These are phyloP conservation scores for Calonectria multiphialidica DNA, from an alignment of 2,329 filamentous ascomycete species.

Conservation along the genomic window DNA sequence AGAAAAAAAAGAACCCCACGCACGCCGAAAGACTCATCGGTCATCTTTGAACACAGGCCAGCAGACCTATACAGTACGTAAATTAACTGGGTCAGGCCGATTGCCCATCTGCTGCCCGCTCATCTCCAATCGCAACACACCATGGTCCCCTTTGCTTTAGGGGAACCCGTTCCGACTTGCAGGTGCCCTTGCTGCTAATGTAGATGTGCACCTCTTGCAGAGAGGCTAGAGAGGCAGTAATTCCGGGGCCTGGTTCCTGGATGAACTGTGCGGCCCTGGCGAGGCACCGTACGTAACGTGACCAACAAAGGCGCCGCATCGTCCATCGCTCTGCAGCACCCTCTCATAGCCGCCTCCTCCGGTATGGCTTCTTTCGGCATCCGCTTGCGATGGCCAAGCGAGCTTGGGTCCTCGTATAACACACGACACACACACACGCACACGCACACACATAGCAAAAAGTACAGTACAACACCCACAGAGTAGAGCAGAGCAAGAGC, in stretches of 20 bases:
- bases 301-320: background rate
- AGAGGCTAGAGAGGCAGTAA: slow-evolving; percentile 12
- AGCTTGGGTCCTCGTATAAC: background rate
- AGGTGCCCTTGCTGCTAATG: slow-evolving; percentile 9
- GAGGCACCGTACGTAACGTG: background rate
- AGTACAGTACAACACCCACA: background rate
- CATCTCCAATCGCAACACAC: slow-evolving; percentile 8
- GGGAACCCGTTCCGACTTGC: background rate
- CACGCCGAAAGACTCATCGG: slow-evolving; percentile 8
- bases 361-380: slow-evolving; percentile 3
- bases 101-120: background rate
- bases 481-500: background rate
- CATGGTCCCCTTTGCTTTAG: background rate
- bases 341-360: background rate
- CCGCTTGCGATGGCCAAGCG: background rate
- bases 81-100: slow-evolving; percentile 2
- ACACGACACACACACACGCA: background rate
- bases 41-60: background rate
- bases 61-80: slow-evolving; percentile 1
- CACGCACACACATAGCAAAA: background rate
- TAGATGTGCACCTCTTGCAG: slow-evolving; percentile 8
- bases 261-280: slow-evolving; percentile 18
- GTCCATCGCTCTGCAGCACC: background rate
- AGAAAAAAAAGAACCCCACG: background rate
- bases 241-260: slow-evolving; percentile 7